phyloP scores from a whole-genome alignment of 495 filamentous ascomycete species.

The Penicillium flavigenum region DNA sequence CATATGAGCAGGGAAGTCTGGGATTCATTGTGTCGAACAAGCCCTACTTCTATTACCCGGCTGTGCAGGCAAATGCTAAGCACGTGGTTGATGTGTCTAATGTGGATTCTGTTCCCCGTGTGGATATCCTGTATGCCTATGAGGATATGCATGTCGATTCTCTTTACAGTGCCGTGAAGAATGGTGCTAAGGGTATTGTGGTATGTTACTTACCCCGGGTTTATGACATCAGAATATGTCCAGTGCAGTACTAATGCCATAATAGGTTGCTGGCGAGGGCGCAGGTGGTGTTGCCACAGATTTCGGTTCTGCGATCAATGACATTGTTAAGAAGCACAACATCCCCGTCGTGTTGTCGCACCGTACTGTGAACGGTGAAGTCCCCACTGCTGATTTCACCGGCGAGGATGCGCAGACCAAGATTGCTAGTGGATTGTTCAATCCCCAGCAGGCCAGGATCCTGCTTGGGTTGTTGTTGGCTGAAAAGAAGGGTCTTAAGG shows the following conservation, averaged over 20 bases:
- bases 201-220: constrained; percentile 17
- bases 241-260: background rate
- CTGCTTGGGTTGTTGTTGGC: constrained; percentile 32
- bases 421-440: constrained; percentile 35
- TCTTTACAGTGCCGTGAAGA: constrained; percentile 36
- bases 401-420: constrained; percentile 21
- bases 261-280: constrained; percentile 31
- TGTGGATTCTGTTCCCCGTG: constrained; percentile 38
- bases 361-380: constrained; percentile 35
- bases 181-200: constrained; percentile 46
- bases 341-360: constrained; percentile 31
- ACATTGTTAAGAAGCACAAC: constrained; percentile 16
- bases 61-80: constrained; percentile 38
- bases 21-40: constrained; percentile 47
- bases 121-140: constrained; percentile 42
- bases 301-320: constrained; percentile 22
- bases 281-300: constrained; percentile 27
- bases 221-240: background rate
- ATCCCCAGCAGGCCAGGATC: constrained; percentile 32
- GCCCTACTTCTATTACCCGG: constrained; percentile 47
- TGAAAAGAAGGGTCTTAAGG: constrained; percentile 23
- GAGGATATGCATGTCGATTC: constrained; percentile 40
- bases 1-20: constrained; percentile 44
- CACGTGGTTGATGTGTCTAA: constrained; percentile 35
- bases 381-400: constrained; percentile 31